Percentiles rank a stretch among this genome's conserved stretches.
Conservation (phyloP, 2,329 filamentous ascomycete species). For the Arthroderma sp. region DNA sequence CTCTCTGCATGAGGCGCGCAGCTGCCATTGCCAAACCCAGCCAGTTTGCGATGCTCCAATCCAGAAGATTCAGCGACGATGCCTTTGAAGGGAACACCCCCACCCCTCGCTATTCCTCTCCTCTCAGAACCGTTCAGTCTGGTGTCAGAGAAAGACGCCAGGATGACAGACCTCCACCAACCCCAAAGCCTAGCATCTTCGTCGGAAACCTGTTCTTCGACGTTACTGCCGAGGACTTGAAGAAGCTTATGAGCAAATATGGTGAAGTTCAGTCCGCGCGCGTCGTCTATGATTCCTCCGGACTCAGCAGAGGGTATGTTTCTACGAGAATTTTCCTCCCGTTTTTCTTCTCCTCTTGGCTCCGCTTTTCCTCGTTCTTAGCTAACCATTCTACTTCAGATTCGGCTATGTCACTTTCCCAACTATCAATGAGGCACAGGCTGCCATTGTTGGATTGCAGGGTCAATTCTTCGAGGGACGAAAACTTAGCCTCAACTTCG, state of each 20-base stretch:
- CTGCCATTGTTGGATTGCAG: conserved; percentile 46
- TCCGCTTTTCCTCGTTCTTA: background rate
- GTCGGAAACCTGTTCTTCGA: conserved; percentile 60
- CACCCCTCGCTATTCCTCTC: no score
- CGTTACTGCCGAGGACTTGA: conserved; percentile 47
- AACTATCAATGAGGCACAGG: conserved; percentile 37
- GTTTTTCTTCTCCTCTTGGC: background rate
- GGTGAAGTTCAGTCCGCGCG: conserved; percentile 40
- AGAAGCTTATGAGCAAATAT: conserved; percentile 46
- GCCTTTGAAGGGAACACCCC: no score
- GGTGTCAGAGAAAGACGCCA: no score
- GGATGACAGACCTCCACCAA: background rate
- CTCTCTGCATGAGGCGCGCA: no score
- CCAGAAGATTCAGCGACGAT: no score
- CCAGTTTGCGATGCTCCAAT: no score
- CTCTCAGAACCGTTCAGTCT: no score
- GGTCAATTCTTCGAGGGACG: conserved; percentile 51
- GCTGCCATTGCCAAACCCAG: no score
- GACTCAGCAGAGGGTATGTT: conserved; percentile 54
- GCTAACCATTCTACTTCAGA: conserved; percentile 26
- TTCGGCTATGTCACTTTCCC: conserved; percentile 55
- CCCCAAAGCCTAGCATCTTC: conserved; percentile 41
- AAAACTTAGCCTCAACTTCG: conserved; percentile 49
- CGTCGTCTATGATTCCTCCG: conserved; percentile 48
- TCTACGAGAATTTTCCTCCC: background rate